Evolutionary conservation across 73 alveolate genomes (phyloP), one percentile per base, ranked within the genome.

Genomic region (Stentor coeruleus): DNA sequence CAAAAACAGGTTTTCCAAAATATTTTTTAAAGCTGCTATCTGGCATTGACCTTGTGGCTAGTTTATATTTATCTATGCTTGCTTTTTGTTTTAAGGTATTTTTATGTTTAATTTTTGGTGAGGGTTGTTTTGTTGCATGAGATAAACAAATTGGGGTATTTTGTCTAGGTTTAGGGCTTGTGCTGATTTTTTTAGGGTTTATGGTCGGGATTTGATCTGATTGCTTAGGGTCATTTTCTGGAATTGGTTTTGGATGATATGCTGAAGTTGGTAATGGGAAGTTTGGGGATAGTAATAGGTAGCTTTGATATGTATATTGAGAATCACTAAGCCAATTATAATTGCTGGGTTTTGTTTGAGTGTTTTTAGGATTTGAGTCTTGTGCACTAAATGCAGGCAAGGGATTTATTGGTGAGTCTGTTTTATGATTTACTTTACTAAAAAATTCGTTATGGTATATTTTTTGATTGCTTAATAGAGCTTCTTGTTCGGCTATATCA

Each of bases 1-100:
- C 98, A 90, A 96, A 96, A 4, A 98, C 99, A 75, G 99, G 99
- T 86, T 96, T 96, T 30, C 99, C 99, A 82, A 94, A 96, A 84
- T 93, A 95, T 39, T 98, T 95, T 41, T 97, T 94, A 83, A 92
- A 93, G 35, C 99, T 97, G 59, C 96, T 75, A 82, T 96, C 94
- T 37, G 99, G 98, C 35, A 96, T 82, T 98, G 99, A 96, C 86
- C 99, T 88, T 14, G 99, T 92, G 38, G 98, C 86, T 38, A 89
- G 87, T 76, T 94, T 81, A 73, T 93, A 85, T 57, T 57, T 57
- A 1, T 57, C 28, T 1, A 57, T 57, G 15, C 73, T 57, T 57
- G 73, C 73, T 31, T 57, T 31, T 57, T 57, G 73, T 57, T 31
- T 57, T 57, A 20, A n/a, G 2, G 28, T 57, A 20, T 31, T 57